Evolutionary conservation across 805 yeast genomes (phyloP).

Genomic region (Zygosaccharomyces bailii): DNA sequence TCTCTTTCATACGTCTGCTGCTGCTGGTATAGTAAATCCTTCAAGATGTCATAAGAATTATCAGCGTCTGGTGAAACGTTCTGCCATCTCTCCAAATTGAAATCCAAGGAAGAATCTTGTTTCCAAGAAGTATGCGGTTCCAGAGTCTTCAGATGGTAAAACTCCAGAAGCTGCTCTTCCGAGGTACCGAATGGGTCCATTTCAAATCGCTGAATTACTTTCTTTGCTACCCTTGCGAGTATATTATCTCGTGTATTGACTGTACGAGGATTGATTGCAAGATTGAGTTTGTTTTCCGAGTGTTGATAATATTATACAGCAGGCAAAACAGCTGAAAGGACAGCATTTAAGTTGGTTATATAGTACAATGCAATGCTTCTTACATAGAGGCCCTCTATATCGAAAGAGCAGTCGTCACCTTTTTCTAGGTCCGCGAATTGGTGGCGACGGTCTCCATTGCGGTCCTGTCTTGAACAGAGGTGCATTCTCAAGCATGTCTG

Average conservation of each 20-base stretch:
- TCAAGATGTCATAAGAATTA: constrained; percentile 35
- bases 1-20: constrained; percentile 29
- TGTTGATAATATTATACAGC: background rate
- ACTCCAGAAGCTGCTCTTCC: constrained; percentile 33
- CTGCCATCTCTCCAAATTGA: constrained; percentile 26
- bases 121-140: constrained; percentile 41
- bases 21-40: constrained; percentile 30
- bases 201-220: background rate
- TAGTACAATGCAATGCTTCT: constrained; percentile 4
- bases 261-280: too few species aligned
- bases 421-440: constrained; percentile 57
- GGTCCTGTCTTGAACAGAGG: constrained; percentile 71
- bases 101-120: constrained; percentile 31
- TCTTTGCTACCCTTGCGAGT: background rate
- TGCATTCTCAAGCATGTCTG: constrained; percentile 83
- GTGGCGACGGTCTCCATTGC: constrained; percentile 63
- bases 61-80: constrained; percentile 26
- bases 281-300: constrained; percentile 5
- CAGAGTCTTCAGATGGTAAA: constrained; percentile 45
- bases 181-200: constrained; percentile 23
- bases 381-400: background rate
- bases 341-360: background rate
- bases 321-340: background rate
- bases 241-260: background rate
- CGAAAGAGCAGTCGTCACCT: constrained; percentile 5